Conservation (phyloP, 148 eudicot species). For the Spergularia bocconei region DNA sequence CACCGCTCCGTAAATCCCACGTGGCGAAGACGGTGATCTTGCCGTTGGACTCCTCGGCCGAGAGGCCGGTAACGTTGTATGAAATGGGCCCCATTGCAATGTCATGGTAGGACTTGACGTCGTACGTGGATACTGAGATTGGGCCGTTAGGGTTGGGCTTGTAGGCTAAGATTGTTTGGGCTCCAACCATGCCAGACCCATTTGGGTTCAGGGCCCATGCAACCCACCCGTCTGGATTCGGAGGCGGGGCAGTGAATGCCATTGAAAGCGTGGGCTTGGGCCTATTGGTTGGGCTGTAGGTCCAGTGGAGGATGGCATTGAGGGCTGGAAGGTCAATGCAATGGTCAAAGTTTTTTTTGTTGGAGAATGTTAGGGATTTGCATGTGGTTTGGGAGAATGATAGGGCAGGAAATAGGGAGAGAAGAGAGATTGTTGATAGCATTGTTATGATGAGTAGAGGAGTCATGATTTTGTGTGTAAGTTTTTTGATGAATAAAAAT, state of each 20-base stretch:
- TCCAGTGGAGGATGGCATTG: conserved; percentile 56
- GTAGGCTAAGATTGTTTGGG: conserved; percentile 57
- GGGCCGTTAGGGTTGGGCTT: conserved; percentile 34
- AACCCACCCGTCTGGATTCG: conserved; percentile 56
- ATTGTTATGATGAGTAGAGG: not conserved
- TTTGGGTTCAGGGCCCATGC: conserved; percentile 79
- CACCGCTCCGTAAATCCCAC: conserved; percentile 26
- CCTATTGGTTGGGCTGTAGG: conserved; percentile 32
- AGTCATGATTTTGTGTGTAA: conserved; percentile 28
- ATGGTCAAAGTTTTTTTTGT: conserved; percentile 30
- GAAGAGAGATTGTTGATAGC: not conserved
- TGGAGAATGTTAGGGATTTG: conserved; percentile 46
- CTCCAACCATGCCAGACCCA: conserved; percentile 58
- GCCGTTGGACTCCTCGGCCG: conserved; percentile 26
- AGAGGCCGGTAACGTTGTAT: conserved; percentile 30
- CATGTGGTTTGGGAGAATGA: conserved; percentile 41
- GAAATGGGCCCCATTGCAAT: conserved; percentile 29
- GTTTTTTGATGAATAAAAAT: not conserved
- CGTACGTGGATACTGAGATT: conserved; percentile 48
- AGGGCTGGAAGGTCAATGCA: conserved; percentile 52
- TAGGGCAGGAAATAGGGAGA: conserved; percentile 1
- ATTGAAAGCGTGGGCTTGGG: conserved; percentile 41
- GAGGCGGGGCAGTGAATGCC: conserved; percentile 58
- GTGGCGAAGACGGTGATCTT: conserved; percentile 46
- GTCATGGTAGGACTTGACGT: conserved; percentile 35